These are phyloP conservation scores for Chalaropsis ovoidea DNA, from an alignment of 2,329 filamentous ascomycete genomes.

Conservation along the genomic window DNA sequence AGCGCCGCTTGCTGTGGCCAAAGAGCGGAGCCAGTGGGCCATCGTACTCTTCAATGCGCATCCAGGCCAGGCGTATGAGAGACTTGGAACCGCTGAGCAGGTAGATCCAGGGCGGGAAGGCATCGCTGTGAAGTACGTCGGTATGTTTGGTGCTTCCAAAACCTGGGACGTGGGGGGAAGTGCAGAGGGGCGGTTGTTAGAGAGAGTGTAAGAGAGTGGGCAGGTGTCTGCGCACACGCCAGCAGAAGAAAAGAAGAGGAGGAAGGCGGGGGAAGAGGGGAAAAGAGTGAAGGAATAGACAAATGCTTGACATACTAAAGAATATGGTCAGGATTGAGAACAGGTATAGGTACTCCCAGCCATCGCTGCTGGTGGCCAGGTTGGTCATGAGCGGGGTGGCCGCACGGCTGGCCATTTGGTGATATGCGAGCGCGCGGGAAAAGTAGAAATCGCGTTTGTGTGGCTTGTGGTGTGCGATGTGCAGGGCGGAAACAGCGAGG, in stretches of 20 bases:
- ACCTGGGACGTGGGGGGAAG: conserved; percentile 1
- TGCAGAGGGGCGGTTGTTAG: background rate
- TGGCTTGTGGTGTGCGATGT: conserved; percentile 33
- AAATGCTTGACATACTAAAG: conserved; percentile 28
- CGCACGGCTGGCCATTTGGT: conserved; percentile 30
- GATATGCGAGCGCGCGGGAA: conserved; percentile 28
- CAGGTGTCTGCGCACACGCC: background rate
- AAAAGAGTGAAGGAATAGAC: background rate
- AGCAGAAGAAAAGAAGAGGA: background rate
- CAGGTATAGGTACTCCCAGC: conserved; percentile 28
- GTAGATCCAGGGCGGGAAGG: conserved; percentile 32
- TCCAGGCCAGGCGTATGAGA: conserved; percentile 26
- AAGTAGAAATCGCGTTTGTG: conserved; percentile 24
- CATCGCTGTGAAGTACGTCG: conserved; percentile 31
- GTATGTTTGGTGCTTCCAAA: conserved; percentile 30
- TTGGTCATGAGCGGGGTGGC: conserved; percentile 30
- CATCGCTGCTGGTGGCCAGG: conserved; percentile 26
- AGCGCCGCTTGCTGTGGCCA: conserved; percentile 29
- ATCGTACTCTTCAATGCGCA: conserved; percentile 26
- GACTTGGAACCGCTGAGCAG: conserved; percentile 30
- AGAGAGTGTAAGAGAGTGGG: background rate
- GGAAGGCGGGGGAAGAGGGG: background rate
- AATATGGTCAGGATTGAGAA: conserved; percentile 33
- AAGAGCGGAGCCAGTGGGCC: conserved; percentile 28
- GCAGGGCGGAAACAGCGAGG: conserved; percentile 41